These are phyloP conservation scores for Coprinopsis marcescibilis DNA, from an alignment of 768 basidiomycete species.

Conservation along the genomic window DNA sequence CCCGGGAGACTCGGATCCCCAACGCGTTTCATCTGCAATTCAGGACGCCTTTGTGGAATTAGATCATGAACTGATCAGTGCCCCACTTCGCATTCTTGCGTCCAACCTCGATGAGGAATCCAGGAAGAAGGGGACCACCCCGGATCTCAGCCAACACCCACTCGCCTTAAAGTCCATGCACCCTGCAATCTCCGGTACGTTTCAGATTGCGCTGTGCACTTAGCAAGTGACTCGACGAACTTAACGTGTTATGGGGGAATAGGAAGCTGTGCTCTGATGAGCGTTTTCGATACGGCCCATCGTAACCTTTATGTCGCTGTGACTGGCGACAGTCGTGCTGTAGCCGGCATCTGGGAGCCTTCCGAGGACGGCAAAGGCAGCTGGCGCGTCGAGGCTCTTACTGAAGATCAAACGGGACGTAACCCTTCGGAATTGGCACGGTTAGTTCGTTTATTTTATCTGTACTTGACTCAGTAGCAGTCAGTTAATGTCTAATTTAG, in stretches of 20 bases:
- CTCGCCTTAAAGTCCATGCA: slow-evolving; percentile 67
- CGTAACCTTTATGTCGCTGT: slow-evolving; percentile 85
- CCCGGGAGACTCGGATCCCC: slow-evolving; percentile 36
- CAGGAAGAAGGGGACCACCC: slow-evolving; percentile 45
- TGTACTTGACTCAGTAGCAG: background rate
- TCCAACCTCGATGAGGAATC: slow-evolving; percentile 47
- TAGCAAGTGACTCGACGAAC: slow-evolving; percentile 6
- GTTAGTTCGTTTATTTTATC: slow-evolving; percentile 41
- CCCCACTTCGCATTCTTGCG: slow-evolving; percentile 69
- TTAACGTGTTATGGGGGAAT: slow-evolving; percentile 12
- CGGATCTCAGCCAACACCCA: slow-evolving; percentile 67
- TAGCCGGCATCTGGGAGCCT: slow-evolving; percentile 88
- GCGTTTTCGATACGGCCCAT: slow-evolving; percentile 80
- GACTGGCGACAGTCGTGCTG: slow-evolving; percentile 91
- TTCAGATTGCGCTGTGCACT: slow-evolving; percentile 4
- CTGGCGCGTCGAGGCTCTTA: slow-evolving; percentile 93
- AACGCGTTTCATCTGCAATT: slow-evolving; percentile 58
- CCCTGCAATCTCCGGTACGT: slow-evolving; percentile 73
- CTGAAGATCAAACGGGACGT: slow-evolving; percentile 93
- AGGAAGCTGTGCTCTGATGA: slow-evolving; percentile 90
- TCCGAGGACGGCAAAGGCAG: slow-evolving; percentile 56
- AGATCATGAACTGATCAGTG: slow-evolving; percentile 78
- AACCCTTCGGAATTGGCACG: slow-evolving; percentile 80
- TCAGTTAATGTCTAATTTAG: slow-evolving; percentile 30
- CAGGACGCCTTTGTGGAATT: slow-evolving; percentile 73